Evolutionary conservation across 75 land plant species (phyloP), one percentile per base, ranked within the genome.

Genomic region (Pinus albicaulis): DNA sequence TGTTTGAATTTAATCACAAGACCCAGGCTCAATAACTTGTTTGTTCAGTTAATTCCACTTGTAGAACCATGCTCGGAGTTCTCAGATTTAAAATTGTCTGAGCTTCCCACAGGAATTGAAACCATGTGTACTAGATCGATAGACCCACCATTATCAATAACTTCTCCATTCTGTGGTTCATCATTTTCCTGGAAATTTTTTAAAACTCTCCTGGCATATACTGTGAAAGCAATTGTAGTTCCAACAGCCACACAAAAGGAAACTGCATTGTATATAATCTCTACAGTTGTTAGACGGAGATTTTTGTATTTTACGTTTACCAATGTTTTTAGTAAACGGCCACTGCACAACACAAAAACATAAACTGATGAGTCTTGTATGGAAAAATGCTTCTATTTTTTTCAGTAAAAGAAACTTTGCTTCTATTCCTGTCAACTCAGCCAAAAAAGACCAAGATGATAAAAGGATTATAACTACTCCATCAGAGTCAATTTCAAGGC

Each of bases 161-260:
- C 72, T 15, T 74, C 61, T 36, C 44, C 64, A 55, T 78, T 72
- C 1, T 22, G 57, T 44, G 74, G 80, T 26, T 77, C 83, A 55
- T 77, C 83, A 55, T 59, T 84, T 61, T 63, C 63, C 77, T 89
- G 80, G 25, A 92, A 75, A 15, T 90, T 91, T 55, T 80, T 77
- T 23, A 96, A 70, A 56, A 90, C 89, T 86, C 86, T 87, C 61
- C 85, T 88, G 16, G 95, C 95, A 76, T 96, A 94, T 5, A 92
- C 66, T 13, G 99, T 92, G 80, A 90, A 89, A 25, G 81, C 86
- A 76, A 96, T 77, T 14, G 81, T 85, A 7, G 81, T 81, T 26
- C 79, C 36, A 38, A 89, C 76, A 24, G 99, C 91, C 24, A 96
- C 57, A 24, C 83, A 56, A 38, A 95, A 88, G 71, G 93, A 93